A percentile compares a stretch with the other conserved stretches of the same genome.
Conservation (phyloP, 495 filamentous ascomycete genomes). For the Penicillium ochrochloron region DNA sequence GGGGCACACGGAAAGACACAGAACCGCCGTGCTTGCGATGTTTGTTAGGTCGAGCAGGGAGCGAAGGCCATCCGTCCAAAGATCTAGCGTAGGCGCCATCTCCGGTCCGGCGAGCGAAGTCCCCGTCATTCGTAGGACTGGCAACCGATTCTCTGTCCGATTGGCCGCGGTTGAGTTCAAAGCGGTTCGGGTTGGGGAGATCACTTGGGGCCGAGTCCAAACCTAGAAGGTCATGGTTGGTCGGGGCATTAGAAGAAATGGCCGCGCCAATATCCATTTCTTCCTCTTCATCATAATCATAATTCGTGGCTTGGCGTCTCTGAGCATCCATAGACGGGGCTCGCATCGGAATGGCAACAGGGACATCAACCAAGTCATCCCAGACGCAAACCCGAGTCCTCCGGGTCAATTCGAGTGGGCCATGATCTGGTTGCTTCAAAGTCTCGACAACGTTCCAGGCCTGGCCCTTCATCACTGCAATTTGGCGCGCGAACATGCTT, state of each 20-base stretch:
- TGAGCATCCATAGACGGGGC: slow-evolving; percentile 76
- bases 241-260: slow-evolving; percentile 55
- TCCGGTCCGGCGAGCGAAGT: slow-evolving; percentile 35
- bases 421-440: slow-evolving; percentile 87
- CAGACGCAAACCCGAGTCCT: slow-evolving; percentile 92
- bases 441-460: slow-evolving; percentile 99
- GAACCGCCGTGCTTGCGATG: slow-evolving; percentile 50
- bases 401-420: slow-evolving; percentile 89
- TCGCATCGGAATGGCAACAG: slow-evolving; percentile 87
- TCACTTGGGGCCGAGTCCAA: slow-evolving; percentile 66
- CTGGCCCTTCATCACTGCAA: slow-evolving; percentile 98
- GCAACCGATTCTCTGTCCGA: slow-evolving; percentile 47
- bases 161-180: slow-evolving; percentile 71
- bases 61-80: slow-evolving; percentile 48
- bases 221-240: slow-evolving; percentile 73
- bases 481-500: slow-evolving; percentile 95
- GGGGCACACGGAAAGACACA: slow-evolving; percentile 38
- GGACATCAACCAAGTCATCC: slow-evolving; percentile 97
- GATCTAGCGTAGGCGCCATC: slow-evolving; percentile 37
- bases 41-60: slow-evolving; percentile 39
- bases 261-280: slow-evolving; percentile 91
- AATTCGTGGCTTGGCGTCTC: slow-evolving; percentile 56
- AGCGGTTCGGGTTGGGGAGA: slow-evolving; percentile 80
- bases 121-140: slow-evolving; percentile 43
- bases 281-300: slow-evolving; percentile 65